Evolutionary conservation across 2,329 filamentous ascomycete genomes (phyloP).

Genomic region (Talaromyces rugulosus): DNA sequence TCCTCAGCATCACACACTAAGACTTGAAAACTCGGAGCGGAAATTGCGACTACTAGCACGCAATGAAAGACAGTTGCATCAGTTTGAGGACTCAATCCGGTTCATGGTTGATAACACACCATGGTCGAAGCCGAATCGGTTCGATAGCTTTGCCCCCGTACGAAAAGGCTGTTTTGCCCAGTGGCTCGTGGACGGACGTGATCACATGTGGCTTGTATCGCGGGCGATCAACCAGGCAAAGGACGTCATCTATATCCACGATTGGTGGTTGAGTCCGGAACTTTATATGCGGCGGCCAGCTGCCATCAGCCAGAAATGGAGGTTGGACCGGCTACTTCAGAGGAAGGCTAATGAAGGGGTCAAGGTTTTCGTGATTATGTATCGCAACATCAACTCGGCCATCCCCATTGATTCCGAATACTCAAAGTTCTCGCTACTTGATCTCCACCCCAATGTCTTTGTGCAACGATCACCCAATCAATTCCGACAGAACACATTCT

Average conservation of each 20-base stretch:
- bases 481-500: constrained; percentile 98
- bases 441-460: constrained; percentile 93
- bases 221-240: constrained; percentile 94
- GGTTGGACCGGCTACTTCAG: constrained; percentile 87
- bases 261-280: constrained; percentile 98
- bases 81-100: constrained; percentile 89
- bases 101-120: constrained; percentile 78
- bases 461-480: constrained; percentile 96
- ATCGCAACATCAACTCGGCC: constrained; percentile 94
- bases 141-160: constrained; percentile 90
- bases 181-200: constrained; percentile 93
- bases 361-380: constrained; percentile 96
- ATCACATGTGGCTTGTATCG: constrained; percentile 99
- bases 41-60: constrained; percentile 87
- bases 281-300: constrained; percentile 91
- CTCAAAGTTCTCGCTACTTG: constrained; percentile 92
- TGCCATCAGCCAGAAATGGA: constrained; percentile 96
- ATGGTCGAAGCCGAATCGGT: constrained; percentile 81
- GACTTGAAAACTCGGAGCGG: constrained; percentile 84
- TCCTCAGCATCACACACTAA: constrained; percentile 76
- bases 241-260: constrained; percentile 97
- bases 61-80: constrained; percentile 81
- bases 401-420: constrained; percentile 98
- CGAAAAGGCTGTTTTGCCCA: constrained; percentile 83
- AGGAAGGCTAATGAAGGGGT: constrained; percentile 91